These are phyloP conservation scores for Pueraria montana DNA, from an alignment of 306 rosid species.

Conservation along the genomic window DNA sequence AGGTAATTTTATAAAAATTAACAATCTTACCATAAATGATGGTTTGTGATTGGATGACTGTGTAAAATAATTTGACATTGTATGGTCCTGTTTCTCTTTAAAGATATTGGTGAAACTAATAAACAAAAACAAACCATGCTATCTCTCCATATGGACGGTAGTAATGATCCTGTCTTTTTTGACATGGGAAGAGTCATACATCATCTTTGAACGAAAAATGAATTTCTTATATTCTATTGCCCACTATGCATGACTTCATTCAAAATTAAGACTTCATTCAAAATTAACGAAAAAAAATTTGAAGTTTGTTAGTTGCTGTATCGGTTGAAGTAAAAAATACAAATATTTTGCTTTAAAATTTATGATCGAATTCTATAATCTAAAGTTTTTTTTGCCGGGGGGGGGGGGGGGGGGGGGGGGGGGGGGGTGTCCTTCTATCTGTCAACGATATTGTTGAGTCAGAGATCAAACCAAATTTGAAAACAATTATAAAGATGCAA, in stretches of 20 bases:
- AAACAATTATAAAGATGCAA: background rate
- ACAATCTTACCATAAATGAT: too few species aligned
- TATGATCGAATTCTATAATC: background rate
- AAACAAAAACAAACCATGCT: background rate
- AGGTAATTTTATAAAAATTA: too few species aligned
- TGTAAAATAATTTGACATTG: too few species aligned
- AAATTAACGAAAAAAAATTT: background rate
- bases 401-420: too few species aligned
- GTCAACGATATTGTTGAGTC: background rate
- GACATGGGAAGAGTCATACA: background rate
- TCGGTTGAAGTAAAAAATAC: too few species aligned
- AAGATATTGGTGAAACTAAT: background rate
- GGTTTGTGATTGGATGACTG: too few species aligned
- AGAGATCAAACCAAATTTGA: background rate
- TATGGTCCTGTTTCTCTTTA: too few species aligned
- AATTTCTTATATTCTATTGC: background rate
- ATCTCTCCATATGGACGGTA: background rate
- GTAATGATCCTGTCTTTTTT: background rate
- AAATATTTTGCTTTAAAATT: background rate
- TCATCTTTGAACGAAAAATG: background rate
- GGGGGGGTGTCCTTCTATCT: too few species aligned
- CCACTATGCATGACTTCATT: conserved; percentile 13
- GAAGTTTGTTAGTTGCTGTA: background rate
- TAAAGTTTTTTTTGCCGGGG: background rate
- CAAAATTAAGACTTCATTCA: conserved; percentile 16